Percentiles rank a stretch among this genome's conserved stretches.
These are phyloP conservation scores for Nevesoporus exiguus DNA, from an alignment of 768 basidiomycete genomes.

Conservation along the genomic window DNA sequence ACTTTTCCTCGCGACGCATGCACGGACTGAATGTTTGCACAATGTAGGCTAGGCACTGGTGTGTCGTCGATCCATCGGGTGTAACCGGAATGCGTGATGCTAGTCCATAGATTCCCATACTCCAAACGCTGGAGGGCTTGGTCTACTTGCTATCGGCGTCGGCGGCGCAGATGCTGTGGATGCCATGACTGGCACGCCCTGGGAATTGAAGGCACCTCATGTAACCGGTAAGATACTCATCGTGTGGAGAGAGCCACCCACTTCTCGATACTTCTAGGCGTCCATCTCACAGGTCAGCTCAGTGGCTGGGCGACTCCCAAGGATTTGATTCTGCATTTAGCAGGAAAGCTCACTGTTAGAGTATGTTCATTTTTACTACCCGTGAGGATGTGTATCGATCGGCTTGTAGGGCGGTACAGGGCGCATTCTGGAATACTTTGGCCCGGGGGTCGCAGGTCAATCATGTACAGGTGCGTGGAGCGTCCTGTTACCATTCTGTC, in stretches of 20 bases:
- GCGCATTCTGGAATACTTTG: slow-evolving; percentile 94
- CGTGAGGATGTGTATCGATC: neutral
- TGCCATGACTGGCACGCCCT: slow-evolving; percentile 96
- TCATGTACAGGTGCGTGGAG: slow-evolving; percentile 78
- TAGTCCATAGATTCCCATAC: slow-evolving; percentile 83
- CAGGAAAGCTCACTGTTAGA: slow-evolving; percentile 90
- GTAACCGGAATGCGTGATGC: neutral
- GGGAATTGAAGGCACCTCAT: slow-evolving; percentile 93
- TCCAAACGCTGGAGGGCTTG: slow-evolving; percentile 96
- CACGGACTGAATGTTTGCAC: slow-evolving; percentile 2
- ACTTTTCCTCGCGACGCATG: slow-evolving; percentile 3
- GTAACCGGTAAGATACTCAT: slow-evolving; percentile 57
- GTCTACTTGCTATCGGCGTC: slow-evolving; percentile 96
- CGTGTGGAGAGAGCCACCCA: neutral
- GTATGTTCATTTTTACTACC: slow-evolving; percentile 45
- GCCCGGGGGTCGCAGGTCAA: slow-evolving; percentile 82
- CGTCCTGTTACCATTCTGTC: neutral
- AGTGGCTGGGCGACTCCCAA: slow-evolving; percentile 94
- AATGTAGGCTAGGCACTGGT: slow-evolving; percentile 77
- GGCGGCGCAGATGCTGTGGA: slow-evolving; percentile 98
- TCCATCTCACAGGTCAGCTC: slow-evolving; percentile 85
- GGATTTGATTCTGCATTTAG: slow-evolving; percentile 91
- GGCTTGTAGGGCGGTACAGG: slow-evolving; percentile 84
- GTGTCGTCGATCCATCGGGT: slow-evolving; percentile 10
- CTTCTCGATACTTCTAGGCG: slow-evolving; percentile 44